Conservation (phyloP, 2,329 filamentous ascomycete species). For the Curvularia sp. region DNA sequence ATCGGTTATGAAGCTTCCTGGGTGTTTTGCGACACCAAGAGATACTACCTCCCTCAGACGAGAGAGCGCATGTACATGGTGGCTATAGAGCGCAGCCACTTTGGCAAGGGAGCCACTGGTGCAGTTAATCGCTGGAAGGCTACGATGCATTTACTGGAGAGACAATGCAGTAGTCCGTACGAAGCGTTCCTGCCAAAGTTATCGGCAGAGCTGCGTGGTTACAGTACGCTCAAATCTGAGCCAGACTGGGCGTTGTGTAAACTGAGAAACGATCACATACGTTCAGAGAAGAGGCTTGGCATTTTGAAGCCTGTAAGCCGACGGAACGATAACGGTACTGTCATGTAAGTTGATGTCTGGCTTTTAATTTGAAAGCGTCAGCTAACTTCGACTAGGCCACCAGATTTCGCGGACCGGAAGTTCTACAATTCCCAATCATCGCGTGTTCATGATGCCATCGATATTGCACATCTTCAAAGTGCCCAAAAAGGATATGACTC, state of each 20-base stretch:
- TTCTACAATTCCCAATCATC: constrained; percentile 62
- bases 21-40: constrained; percentile 68
- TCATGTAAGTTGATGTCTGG: constrained; percentile 30
- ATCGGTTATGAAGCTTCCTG: constrained; percentile 64
- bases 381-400: constrained; percentile 47
- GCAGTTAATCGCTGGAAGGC: constrained; percentile 52
- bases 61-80: constrained; percentile 55
- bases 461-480: constrained; percentile 65
- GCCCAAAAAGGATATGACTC: constrained; percentile 62
- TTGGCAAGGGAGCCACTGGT: constrained; percentile 20
- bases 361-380: not conserved
- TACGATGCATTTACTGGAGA: constrained; percentile 57
- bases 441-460: constrained; percentile 70
- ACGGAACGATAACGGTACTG: constrained; percentile 63
- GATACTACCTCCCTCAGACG: constrained; percentile 77
- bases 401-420: constrained; percentile 62
- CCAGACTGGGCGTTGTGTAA: constrained; percentile 65
- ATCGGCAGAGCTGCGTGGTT: constrained; percentile 60
- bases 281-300: constrained; percentile 60
- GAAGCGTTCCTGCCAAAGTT: constrained; percentile 66
- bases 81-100: constrained; percentile 47
- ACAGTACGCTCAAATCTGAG: constrained; percentile 31
- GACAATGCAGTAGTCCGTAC: constrained; percentile 67
- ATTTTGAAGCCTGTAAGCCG: constrained; percentile 64
- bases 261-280: constrained; percentile 64